Base-by-base conservation (phyloP, 2,329 filamentous ascomycete genomes). In the Verticillium albo-atrum region DNA sequence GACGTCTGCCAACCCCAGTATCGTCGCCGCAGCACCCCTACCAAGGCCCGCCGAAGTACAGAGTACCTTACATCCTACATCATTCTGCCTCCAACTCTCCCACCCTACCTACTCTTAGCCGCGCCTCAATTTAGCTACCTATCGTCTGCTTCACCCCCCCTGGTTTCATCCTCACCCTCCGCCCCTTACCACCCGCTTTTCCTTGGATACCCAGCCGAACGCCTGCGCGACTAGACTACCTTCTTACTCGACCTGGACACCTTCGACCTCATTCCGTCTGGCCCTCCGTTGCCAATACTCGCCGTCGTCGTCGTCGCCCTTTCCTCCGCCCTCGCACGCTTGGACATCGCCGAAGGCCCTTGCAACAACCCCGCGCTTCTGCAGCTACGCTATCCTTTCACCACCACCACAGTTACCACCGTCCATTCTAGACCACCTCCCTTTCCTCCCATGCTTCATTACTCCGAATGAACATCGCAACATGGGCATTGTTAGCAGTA, bases 401-500 rank as follows among this genome's bases (percentile, higher is more conserved):
- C 58, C 28, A 60, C 54, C 30, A 51, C 56, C 37, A 50, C 50
- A 27, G 52, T 58, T 28, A 9, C 32, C 25, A 35, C 12, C 54
- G 51, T 28, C 51, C 17, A 27, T 51, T 15, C 47, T 51, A 20
- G 26, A 37, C 34, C 27, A 20, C 51, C 51, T 15, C 23, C 20
- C 42, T 47, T 25, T n/a, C 54, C 34, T 15, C 28, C 10, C 20
- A 55, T 60, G 61, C 58, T 55, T 54, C 58, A 54, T 58, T 63
- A 53, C 30, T 34, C 56, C 61, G 60, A 54, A 62, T 66, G 60
- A 63, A 54, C 32, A 53, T 62, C 68, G 74, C 78, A 84, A 77
- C 74, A 99, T 99, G 95, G 95, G 95, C 72, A 92, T 90, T 80
- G 88, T 97, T 76, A 89, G 87, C 75, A 97, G 93, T 82, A 90